A percentile compares a stretch with the other conserved stretches of the same genome.
phyloP scores from a whole-genome alignment of 2,329 filamentous ascomycete species.

The Neonectria coccinea region DNA sequence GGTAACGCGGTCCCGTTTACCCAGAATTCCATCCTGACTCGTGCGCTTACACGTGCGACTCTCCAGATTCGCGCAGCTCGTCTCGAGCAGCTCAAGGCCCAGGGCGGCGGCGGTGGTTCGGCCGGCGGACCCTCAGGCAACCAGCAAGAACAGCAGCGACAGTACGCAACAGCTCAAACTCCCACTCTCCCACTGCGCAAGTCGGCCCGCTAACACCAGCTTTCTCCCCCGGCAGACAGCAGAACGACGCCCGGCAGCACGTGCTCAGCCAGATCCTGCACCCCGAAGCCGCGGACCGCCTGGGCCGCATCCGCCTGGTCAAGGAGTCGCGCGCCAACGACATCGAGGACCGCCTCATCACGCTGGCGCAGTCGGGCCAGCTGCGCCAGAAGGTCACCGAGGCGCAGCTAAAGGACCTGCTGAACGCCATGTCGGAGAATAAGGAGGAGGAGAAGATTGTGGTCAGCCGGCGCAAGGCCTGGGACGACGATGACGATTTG shows the following conservation, averaged over 20 bases:
- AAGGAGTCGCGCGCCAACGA: slow-evolving; percentile 91
- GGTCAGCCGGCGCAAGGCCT: slow-evolving; percentile 83
- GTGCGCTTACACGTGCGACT: slow-evolving; percentile 7
- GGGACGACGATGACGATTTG: slow-evolving; percentile 85
- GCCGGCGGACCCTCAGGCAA: slow-evolving; percentile 55
- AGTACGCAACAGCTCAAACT: slow-evolving; percentile 45
- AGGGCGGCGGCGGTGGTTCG: slow-evolving; percentile 64
- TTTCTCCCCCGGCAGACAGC: slow-evolving; percentile 52
- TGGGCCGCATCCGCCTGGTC: slow-evolving; percentile 94
- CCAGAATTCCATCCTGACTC: no score
- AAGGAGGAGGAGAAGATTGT: slow-evolving; percentile 87
- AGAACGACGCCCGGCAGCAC: slow-evolving; percentile 77
- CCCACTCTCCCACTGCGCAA: neutral
- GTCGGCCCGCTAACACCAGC: neutral
- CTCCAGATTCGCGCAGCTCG: slow-evolving; percentile 88
- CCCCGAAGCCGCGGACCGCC: slow-evolving; percentile 90
- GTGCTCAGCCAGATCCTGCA: slow-evolving; percentile 94
- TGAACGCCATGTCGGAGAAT: slow-evolving; percentile 86
- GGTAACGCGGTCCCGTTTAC: slow-evolving; percentile 38
- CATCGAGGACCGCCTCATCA: slow-evolving; percentile 92
- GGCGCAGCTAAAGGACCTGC: slow-evolving; percentile 90
- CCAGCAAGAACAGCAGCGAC: slow-evolving; percentile 71
- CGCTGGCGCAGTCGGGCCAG: slow-evolving; percentile 89
- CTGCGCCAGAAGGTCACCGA: slow-evolving; percentile 89
- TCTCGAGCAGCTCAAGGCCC: slow-evolving; percentile 89